Evolutionary conservation across 176 grass and related monocot species (phyloP), one percentile per base, ranked within the genome.

Genomic region (Metroxylon sagu): DNA sequence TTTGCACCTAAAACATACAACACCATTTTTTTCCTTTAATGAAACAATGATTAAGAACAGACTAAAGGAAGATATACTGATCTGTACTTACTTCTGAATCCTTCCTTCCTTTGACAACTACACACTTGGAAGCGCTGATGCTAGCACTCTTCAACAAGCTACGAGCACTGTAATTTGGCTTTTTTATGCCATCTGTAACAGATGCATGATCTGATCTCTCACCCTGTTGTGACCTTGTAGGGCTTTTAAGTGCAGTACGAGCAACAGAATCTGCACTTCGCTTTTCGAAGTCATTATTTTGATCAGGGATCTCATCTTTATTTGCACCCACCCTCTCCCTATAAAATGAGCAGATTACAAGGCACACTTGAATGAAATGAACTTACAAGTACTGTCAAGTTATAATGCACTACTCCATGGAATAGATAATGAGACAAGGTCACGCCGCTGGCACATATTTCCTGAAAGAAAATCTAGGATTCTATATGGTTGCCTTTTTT

Each of bases 71-170:
- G 48, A 51, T 39, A 60, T 66, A 31, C 5, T 1, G 19, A 25
- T 55, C 39, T 16, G 55, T 26, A 79, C 83, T 87, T 84, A 90
- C 91, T 61, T 89, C 80, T 53, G 82, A 78, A 29, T 80, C 76
- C 62, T 57, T 74, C 55, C 75, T 81, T 76, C 70, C 55, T 69
- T 85, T 95, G 52, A 82, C 48, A 43, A 82, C 71, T 18, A 95
- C 71, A 18, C 83, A 95, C 72, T 82, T 77, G 48, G 91, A 95
- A 60, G 86, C 91, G 16, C 91, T 76, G 19, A 95, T 95, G 65
- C 91, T 90, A 64, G 85, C 86, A 4, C 91, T 95, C 77, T 95
- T 95, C 80, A 95, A 66, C 57, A 89, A 80, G 83, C 79, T 89
- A 10, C 83, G 79, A 17, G 71, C 50, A 62, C 58, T 82, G 29